Percentiles rank a stretch among this genome's conserved stretches.
phyloP scores from a whole-genome alignment of 257 asterid genomes.

The Lycium barbarum region DNA sequence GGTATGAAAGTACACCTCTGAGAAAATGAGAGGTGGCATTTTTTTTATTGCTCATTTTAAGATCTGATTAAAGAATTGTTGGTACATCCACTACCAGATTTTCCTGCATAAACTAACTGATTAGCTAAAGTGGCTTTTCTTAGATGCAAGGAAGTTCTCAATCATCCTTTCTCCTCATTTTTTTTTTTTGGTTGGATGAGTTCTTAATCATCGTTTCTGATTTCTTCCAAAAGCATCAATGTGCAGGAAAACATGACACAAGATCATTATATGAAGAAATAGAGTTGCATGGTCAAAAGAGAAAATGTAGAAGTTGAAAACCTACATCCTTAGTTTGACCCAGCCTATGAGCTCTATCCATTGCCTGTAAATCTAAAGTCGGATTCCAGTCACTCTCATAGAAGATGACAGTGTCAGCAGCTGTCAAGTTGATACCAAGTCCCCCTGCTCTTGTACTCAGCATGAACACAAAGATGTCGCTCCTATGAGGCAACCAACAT shows the following conservation, averaged over 20 bases:
- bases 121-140: not conserved
- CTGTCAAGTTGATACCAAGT: constrained; percentile 95
- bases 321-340: constrained; percentile 95
- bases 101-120: constrained; percentile 13
- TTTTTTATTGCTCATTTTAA: constrained; percentile 23
- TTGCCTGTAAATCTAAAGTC: constrained; percentile 93
- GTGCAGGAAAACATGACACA: not conserved
- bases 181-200: not conserved
- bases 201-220: constrained; percentile 1
- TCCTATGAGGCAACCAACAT: constrained; percentile 53
- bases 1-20: not conserved
- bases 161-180: not conserved
- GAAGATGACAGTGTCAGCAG: constrained; percentile 96
- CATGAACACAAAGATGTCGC: constrained; percentile 89
- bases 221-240: constrained; percentile 18
- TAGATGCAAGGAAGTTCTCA: constrained; percentile 5
- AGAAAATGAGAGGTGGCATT: not conserved
- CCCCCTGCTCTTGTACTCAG: constrained; percentile 99
- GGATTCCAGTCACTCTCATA: constrained; percentile 99
- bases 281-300: constrained; percentile 11
- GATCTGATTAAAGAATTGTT: constrained; percentile 1
- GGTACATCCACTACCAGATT: not conserved
- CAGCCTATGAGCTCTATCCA: constrained; percentile 98
- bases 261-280: not conserved
- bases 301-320: constrained; percentile 34